Evolutionary conservation across 2,329 filamentous ascomycete genomes (phyloP), one percentile per base, ranked within the genome.

Genomic region (Aureobasidium sp.): DNA sequence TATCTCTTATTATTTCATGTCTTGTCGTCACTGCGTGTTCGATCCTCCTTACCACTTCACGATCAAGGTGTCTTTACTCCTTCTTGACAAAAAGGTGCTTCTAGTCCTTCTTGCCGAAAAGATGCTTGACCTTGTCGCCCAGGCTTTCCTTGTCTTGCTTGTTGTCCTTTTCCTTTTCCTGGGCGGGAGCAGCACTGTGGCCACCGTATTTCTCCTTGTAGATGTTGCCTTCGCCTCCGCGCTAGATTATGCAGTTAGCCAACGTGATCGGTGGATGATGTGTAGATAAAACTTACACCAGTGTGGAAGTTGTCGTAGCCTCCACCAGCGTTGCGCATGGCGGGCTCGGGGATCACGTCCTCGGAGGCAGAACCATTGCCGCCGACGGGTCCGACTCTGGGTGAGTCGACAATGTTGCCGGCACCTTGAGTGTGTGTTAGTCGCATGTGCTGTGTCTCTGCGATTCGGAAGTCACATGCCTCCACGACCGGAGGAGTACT

Each of bases 191-290:
- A 21, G 21, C 45, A 16, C 25, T 74, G 63, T 79, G 77, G n/a
- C 77, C 77, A 36, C 76, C 75, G 62, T 76, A 77, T 66, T 77
- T 78, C 62, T 79, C 77, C 66, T 74, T 76, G 67, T 79, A 73
- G 21, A 78, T 72, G 65, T 80, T 80, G 30, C 78, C 78, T 39
- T 71, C 73, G 13, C 78, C 78, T 34, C 77, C 78, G 21, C 78
- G 73, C 72, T 76, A 41, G 4, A 21, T 58, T n/a, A 21, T 21
- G 29, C 29, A 16, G 5, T 55, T 29, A 58, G 53, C 5, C 16
- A 32, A 14, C 21, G 21, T 21, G 10, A 21, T 25, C 11, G 14
- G 5, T n/a, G 39, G 3, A 9, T 25, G n/a, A 11, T 14, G 8
- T 13, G 1, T 13, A 37, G 11, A 11, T 37, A 3, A 6, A 34